A percentile compares a stretch with the other conserved stretches of the same genome.
Evolutionary conservation across 257 asterid genomes (phyloP).

Genomic region (Nicotiana attenuata): DNA sequence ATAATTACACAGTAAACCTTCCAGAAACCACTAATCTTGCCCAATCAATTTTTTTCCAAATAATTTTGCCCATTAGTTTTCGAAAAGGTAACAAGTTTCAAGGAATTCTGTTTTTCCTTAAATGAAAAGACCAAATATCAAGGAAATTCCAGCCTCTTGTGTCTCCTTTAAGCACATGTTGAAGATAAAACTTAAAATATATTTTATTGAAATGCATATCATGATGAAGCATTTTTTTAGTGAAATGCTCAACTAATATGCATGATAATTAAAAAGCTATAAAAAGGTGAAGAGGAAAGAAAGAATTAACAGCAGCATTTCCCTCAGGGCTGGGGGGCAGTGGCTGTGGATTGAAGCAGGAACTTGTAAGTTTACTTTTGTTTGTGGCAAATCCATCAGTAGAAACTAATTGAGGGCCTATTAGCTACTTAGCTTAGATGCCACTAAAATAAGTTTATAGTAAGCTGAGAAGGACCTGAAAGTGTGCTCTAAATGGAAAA

Average conservation of each 20-base stretch:
- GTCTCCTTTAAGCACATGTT: neutral
- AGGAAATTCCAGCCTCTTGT: neutral
- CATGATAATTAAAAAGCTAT: neutral
- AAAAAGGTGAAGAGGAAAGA: no score
- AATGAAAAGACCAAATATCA: no score
- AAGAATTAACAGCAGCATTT: neutral
- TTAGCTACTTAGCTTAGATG: neutral
- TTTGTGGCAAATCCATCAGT: no score
- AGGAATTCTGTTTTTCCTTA: neutral
- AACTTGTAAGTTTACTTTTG: no score
- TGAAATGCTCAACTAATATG: neutral
- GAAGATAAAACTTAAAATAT: neutral
- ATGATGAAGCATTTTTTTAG: neutral
- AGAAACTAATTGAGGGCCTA: no score
- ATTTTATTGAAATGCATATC: neutral
- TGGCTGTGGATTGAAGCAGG: no score
- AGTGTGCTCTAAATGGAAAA: neutral
- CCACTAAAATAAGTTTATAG: neutral
- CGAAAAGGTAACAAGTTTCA: neutral
- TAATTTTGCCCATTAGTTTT: neutral
- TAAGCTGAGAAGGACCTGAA: neutral
- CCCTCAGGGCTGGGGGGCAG: no score
- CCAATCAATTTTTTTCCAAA: no score
- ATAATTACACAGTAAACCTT: neutral
- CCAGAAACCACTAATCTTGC: neutral